A percentile compares a stretch with the other conserved stretches of the same genome.
Conservation (phyloP, 2,329 filamentous ascomycete species). For the Ilyonectria sp. region DNA sequence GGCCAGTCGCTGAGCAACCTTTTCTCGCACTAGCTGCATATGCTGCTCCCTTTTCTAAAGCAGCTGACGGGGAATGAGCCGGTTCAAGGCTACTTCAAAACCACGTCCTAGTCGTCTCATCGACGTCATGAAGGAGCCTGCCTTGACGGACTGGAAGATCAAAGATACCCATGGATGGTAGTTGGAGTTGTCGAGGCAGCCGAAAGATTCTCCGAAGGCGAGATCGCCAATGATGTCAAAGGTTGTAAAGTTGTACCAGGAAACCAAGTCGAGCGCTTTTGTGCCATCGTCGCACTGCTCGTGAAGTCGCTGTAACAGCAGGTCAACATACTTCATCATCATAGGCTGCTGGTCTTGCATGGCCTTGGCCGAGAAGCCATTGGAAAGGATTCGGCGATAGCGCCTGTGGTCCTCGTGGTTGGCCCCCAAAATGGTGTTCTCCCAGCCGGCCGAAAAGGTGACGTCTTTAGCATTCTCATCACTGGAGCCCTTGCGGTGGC, state of each 20-base stretch:
- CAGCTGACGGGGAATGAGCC: too few species aligned
- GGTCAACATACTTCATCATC: slow-evolving; percentile 43
- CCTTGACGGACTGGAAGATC: too few species aligned
- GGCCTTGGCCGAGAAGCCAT: slow-evolving; percentile 45
- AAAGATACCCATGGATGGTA: too few species aligned
- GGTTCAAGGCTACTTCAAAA: too few species aligned
- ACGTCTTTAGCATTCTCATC: slow-evolving; percentile 11
- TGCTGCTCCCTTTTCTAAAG: too few species aligned
- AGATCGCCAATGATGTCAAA: too few species aligned
- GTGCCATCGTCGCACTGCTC: slow-evolving; percentile 20
- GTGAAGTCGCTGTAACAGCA: slow-evolving; percentile 36
- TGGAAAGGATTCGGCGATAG: slow-evolving; percentile 35
- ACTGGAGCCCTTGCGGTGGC: slow-evolving; percentile 13
- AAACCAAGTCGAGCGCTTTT: slow-evolving; percentile 34
- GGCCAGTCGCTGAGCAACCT: too few species aligned
- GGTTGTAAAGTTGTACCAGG: slow-evolving; percentile 38
- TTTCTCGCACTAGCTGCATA: too few species aligned
- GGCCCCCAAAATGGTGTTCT: not conserved
- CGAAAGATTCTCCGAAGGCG: too few species aligned
- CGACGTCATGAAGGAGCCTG: too few species aligned
- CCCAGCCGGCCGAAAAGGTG: not conserved
- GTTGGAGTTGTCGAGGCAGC: too few species aligned
- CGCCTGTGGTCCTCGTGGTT: not conserved
- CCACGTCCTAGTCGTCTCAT: too few species aligned
- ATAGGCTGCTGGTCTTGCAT: slow-evolving; percentile 48